A percentile compares a stretch with the other conserved stretches of the same genome.
Evolutionary conservation across 495 filamentous ascomycete genomes (phyloP).

Genomic region (Copromyces sp.): DNA sequence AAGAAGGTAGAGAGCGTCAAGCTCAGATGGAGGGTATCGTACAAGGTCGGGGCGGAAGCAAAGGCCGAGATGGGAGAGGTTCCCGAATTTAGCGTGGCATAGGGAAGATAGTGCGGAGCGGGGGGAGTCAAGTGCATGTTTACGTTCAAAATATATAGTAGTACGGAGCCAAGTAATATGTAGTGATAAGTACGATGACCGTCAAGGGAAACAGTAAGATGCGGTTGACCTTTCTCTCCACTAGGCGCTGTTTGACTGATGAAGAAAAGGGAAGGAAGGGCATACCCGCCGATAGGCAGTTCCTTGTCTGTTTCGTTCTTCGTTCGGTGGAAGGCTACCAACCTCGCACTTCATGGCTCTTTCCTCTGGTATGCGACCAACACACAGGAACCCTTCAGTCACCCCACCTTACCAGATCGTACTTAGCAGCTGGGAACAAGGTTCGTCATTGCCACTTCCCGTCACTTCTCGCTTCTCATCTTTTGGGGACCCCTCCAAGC

Average conservation of each 20-base stretch:
- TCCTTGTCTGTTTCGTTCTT: background rate
- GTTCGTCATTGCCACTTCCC: background rate
- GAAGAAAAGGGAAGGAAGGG: background rate
- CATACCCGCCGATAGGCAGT: background rate
- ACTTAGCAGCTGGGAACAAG: background rate
- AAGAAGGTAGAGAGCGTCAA: slow-evolving; percentile 70
- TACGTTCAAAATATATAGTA: background rate
- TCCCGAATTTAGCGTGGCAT: slow-evolving; percentile 65
- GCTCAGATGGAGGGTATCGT: slow-evolving; percentile 79
- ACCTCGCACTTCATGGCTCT: background rate
- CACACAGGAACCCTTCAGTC: background rate
- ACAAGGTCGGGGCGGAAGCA: slow-evolving; percentile 53
- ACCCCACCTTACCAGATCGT: background rate
- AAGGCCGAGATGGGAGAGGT: slow-evolving; percentile 82
- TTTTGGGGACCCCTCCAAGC: background rate
- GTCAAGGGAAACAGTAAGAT: background rate
- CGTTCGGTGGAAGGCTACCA: background rate
- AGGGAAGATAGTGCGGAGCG: background rate
- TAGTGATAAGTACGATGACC: background rate
- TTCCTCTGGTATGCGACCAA: background rate
- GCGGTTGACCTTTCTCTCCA: background rate
- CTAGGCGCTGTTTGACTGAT: background rate
- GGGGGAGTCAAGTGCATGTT: background rate
- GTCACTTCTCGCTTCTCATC: background rate
- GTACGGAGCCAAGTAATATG: background rate